A percentile compares a stretch with the other conserved stretches of the same genome.
Evolutionary conservation across 306 rosid species (phyloP).

Genomic region (Mimosa bimucronata): DNA sequence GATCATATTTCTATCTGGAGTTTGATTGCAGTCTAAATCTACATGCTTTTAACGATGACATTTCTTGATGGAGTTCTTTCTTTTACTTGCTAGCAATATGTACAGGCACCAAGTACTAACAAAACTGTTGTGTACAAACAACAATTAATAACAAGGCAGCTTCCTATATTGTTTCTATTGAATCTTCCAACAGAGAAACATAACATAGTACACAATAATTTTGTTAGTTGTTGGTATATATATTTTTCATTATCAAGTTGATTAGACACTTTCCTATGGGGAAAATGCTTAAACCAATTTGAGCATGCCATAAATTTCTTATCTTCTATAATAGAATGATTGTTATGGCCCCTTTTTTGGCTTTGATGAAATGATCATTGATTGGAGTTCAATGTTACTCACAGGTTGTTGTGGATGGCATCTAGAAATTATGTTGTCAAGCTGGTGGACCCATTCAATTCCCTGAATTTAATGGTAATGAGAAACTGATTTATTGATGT

Average conservation of each 20-base stretch:
- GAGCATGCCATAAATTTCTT: conserved; percentile 22
- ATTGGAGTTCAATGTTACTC: conserved; percentile 25
- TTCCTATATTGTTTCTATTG: background rate
- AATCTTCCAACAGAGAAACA: background rate
- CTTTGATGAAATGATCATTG: conserved; percentile 4
- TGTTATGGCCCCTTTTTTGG: background rate
- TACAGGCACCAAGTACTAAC: background rate
- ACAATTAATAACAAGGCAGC: background rate
- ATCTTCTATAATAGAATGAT: conserved; percentile 17
- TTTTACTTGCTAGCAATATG: background rate
- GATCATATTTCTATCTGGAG: background rate
- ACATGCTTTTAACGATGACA: background rate
- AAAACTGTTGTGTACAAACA: background rate
- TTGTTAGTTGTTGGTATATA: background rate
- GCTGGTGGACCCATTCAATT: conserved; percentile 87
- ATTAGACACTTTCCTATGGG: conserved; percentile 29
- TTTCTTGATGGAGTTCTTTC: background rate
- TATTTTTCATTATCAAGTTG: conserved; percentile 1
- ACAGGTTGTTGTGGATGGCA: conserved; percentile 93
- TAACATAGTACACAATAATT: too few relatives aligned
- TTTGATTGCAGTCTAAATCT: conserved; percentile 7
- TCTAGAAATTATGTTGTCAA: conserved; percentile 83
- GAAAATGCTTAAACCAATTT: conserved; percentile 22
- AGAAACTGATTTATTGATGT: background rate
- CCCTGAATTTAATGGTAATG: conserved; percentile 83